These are phyloP conservation scores for Sapria himalayana DNA, from an alignment of 345 rosid species.

Conservation along the genomic window DNA sequence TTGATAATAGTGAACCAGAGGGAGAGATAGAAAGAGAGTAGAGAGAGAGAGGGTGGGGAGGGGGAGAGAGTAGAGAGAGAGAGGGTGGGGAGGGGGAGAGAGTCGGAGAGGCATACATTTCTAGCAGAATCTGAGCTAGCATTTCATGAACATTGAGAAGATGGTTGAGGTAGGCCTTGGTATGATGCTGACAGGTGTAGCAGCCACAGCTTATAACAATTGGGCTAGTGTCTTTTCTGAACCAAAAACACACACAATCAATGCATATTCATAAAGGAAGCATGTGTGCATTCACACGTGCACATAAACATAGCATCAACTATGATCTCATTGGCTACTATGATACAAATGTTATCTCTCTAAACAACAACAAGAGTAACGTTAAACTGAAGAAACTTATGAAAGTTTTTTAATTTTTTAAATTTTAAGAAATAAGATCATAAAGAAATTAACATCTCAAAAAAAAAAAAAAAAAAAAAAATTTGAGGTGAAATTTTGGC, in stretches of 20 bases:
- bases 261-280: no score
- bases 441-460: no score
- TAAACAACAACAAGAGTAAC: no score
- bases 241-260: neutral
- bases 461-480: no score
- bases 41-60: neutral
- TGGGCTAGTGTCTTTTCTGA: slow-evolving; percentile 41
- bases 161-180: slow-evolving; percentile 56
- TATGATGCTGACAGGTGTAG: slow-evolving; percentile 57
- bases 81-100: neutral
- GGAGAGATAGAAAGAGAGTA: neutral
- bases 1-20: neutral
- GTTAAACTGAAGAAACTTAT: neutral
- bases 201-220: slow-evolving; percentile 34
- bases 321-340: no score
- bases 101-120: slow-evolving; percentile 14
- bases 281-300: no score
- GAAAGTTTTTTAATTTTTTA: no score
- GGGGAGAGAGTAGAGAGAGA: neutral
- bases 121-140: slow-evolving; percentile 58
- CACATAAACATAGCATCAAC: no score
- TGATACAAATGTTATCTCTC: no score
- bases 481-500: no score
- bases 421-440: no score
- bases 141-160: slow-evolving; percentile 60